Base-by-base conservation (phyloP, 2,329 filamentous ascomycete genomes). In the Daldinia sp. region DNA sequence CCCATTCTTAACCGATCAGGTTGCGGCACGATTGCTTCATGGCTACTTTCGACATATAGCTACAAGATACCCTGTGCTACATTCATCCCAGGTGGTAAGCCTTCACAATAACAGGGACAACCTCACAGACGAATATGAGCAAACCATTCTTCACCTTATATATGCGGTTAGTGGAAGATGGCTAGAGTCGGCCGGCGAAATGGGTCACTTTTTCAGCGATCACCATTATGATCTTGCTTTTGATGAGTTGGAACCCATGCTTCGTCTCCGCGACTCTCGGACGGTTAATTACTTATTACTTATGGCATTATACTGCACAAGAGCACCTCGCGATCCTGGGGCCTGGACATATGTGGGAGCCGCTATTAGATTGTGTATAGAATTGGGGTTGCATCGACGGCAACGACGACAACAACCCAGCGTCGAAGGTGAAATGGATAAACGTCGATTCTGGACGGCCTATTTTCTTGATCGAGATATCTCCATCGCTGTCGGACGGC, bases 381-480 rank as follows among this genome's bases (percentile, higher is more conserved):
- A 78, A 62, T 63, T 78, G 10, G 76, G 76, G 9, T 65, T 77
- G 28, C 76, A 78, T 63, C 74, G 76, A 12, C 73, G 74, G 28
- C 72, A 70, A 28, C 68, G 73, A 35, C 69, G 73, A 12, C 72
- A 72, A 28, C 67, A 68, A 41, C 74, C 70, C 5, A 74, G 65
- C 37, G 48, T 78, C 5, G 72, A 75, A 28, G 70, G 70, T 1
- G 76, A 78, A 58, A 77, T 78, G 75, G 72, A 73, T 61, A 78
- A 78, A 56, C 69, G 76, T 9, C 72, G 74, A 13, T 78, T 78
- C 51, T 78, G 76, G 76, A 76, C 76, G 5, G 72, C 74, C 4
- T 78, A 77, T 62, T 76, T 76, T 53, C 62, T 78, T 23, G 76
- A 78, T 51, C 67, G 76, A 28, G 76, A 78, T 59, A 76, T 77